Percentiles rank a stretch among this genome's conserved stretches.
phyloP scores from a whole-genome alignment of 805 yeast species.

The Candida adriatica region DNA sequence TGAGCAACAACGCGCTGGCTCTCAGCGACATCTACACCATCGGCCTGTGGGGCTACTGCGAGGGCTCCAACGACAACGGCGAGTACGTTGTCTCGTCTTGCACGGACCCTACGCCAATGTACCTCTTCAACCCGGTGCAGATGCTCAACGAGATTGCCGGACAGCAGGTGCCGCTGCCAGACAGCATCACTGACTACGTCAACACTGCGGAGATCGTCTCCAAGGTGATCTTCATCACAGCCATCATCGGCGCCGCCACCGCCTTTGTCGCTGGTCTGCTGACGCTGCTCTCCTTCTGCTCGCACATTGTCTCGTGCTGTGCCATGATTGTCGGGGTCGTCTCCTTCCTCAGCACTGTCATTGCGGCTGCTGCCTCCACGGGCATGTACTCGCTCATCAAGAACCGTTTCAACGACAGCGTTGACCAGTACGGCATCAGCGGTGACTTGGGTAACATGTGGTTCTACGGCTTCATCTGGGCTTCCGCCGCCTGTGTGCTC shows the following conservation, averaged over 20 bases:
- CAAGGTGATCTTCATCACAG: conserved; percentile 51
- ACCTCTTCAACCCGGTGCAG: conserved; percentile 45
- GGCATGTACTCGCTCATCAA: conserved; percentile 49
- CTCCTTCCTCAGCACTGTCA: conserved; percentile 30
- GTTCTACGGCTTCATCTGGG: conserved; percentile 62
- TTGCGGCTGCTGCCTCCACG: conserved; percentile 53
- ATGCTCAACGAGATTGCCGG: conserved; percentile 22
- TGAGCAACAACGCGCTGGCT: conserved; percentile 24
- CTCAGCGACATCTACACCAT: conserved; percentile 42
- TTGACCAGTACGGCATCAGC: conserved; percentile 44
- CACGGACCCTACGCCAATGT: conserved; percentile 47
- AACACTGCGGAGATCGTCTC: conserved; percentile 39
- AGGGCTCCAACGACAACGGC: conserved; percentile 26
- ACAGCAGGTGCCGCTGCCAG: conserved; percentile 40
- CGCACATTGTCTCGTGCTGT: conserved; percentile 37
- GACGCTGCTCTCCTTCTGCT: conserved; percentile 39
- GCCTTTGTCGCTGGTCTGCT: conserved; percentile 36
- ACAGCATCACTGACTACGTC: conserved; percentile 39
- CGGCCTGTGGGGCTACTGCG: conserved; percentile 63
- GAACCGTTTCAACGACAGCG: conserved; percentile 43
- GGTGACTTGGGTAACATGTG: conserved; percentile 39
- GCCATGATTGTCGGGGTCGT: conserved; percentile 39
- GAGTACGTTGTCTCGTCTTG: conserved; percentile 39
- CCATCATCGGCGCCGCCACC: conserved; percentile 41
- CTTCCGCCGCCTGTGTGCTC: conserved; percentile 43